Base-by-base conservation (phyloP, 2,329 filamentous ascomycete genomes). In the Ceratocystis cubensis region DNA sequence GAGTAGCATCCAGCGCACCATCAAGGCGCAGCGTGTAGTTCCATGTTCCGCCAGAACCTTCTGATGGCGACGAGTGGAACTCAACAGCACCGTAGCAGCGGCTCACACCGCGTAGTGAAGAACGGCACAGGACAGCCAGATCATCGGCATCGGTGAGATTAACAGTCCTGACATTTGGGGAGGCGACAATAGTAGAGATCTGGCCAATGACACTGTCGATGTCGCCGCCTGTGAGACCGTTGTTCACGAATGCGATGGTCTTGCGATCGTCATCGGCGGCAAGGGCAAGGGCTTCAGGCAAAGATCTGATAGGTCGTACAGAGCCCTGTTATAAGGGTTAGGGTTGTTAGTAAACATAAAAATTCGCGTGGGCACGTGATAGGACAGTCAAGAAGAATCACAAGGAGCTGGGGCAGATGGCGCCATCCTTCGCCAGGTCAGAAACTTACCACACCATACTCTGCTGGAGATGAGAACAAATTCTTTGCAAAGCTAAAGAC, bases 1-100 rank as follows among this genome's bases (percentile, higher is more conserved):
- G 82, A 6, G 75, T 74, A 6, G 84, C 82, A 33, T 69, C 68
- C 67, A 96, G 79, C 0, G 84, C 80, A 45, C 87, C 87, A 73
- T 96, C 92, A 2, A 85, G 85, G 66, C 89, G 81, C 30, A 96
- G 79, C 0, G 89, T 92, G 73, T 96, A 96, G 75, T 94, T 95
- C 92, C 92, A 96, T 57, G 82, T 75, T 1, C 82, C 81, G 5
- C 80, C 81, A 0, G 74, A 69, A 8, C 89, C 89, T 76, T 94
- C 86, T 1, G 75, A 80, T 0, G 91, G 89, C 4, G 89, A 95
- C 0, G 87, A 87, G 65, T 84, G 79, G 76, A 95, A 93, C 3
- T 88, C 83, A 1, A 88, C 82, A 7, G 88, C 90, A 20, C 83
- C 88, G 72, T 87, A 91, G 74, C 89, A 94, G 0, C 75, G 77